Evolutionary conservation across 768 basidiomycete genomes (phyloP).

Genomic region (Lentinula detonsa): DNA sequence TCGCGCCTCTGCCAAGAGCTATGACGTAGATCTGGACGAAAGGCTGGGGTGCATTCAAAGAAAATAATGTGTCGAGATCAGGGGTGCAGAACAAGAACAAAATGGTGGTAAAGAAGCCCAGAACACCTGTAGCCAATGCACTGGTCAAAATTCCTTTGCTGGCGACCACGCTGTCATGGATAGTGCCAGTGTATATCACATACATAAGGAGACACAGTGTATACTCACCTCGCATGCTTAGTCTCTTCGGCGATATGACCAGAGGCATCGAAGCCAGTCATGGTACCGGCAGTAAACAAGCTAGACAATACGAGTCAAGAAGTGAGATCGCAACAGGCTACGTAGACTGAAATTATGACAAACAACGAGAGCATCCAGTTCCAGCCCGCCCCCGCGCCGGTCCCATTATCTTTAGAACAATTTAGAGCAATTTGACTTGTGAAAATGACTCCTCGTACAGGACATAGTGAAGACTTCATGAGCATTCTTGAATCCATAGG

Average conservation of each 20-base stretch:
- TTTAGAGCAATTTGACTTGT: background rate
- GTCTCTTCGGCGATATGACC: slow-evolving; percentile 90
- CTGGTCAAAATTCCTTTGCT: slow-evolving; percentile 79
- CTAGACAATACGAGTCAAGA: slow-evolving; percentile 24
- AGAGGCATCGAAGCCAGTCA: slow-evolving; percentile 89
- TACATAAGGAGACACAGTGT: background rate
- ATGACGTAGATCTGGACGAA: slow-evolving; percentile 86
- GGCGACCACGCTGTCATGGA: slow-evolving; percentile 53
- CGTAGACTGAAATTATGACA: background rate
- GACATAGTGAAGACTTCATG: slow-evolving; percentile 80
- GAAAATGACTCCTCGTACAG: slow-evolving; percentile 38
- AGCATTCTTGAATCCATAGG: slow-evolving; percentile 84
- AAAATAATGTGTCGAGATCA: slow-evolving; percentile 67
- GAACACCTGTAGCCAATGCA: slow-evolving; percentile 67
- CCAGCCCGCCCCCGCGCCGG: slow-evolving; percentile 82
- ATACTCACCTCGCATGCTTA: slow-evolving; percentile 59
- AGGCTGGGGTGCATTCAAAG: slow-evolving; percentile 80
- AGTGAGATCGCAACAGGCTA: background rate
- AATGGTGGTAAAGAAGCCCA: slow-evolving; percentile 77
- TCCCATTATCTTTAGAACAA: slow-evolving; percentile 66
- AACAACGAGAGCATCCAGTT: slow-evolving; percentile 90
- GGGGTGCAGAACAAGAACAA: slow-evolving; percentile 84
- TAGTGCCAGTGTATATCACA: background rate
- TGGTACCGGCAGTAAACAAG: slow-evolving; percentile 80
- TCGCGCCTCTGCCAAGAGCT: slow-evolving; percentile 73